Conservation (phyloP, 441 rosid genomes). For the Gossypium trilobum region DNA sequence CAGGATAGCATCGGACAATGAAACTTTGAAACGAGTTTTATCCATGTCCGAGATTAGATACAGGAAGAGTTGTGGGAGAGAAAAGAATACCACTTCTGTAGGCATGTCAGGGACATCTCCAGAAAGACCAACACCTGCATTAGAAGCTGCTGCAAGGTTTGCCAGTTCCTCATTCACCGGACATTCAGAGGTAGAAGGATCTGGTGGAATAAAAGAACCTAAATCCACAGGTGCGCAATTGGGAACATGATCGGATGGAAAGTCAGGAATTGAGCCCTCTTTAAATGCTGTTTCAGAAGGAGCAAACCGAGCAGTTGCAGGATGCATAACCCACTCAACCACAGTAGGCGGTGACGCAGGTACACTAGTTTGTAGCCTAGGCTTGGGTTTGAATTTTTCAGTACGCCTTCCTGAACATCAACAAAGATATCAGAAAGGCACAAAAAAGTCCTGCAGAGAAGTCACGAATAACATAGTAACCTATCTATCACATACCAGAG, state of each 20-base stretch:
- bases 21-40: constrained; percentile 4
- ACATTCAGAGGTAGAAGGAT: constrained; percentile 30
- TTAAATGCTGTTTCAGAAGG: constrained; percentile 24
- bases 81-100: constrained; percentile 29
- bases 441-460: not conserved
- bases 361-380: constrained; percentile 22
- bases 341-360: constrained; percentile 16
- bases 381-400: constrained; percentile 45
- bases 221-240: constrained; percentile 30
- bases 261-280: constrained; percentile 30
- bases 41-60: not conserved
- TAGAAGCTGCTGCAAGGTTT: constrained; percentile 26
- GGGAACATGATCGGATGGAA: constrained; percentile 23
- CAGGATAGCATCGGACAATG: not conserved
- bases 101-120: constrained; percentile 25
- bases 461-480: constrained; percentile 3
- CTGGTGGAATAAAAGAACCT: constrained; percentile 21
- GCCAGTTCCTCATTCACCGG: constrained; percentile 28
- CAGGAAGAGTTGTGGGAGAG: not conserved
- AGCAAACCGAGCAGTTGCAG: constrained; percentile 14
- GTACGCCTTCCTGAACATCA: constrained; percentile 28
- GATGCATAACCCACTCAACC: constrained; percentile 22
- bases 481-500: constrained; percentile 28
- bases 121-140: constrained; percentile 11
- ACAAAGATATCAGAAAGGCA: constrained; percentile 8